phyloP scores from a whole-genome alignment of 805 yeast genomes.

The Tetrapisispora fleetii region DNA sequence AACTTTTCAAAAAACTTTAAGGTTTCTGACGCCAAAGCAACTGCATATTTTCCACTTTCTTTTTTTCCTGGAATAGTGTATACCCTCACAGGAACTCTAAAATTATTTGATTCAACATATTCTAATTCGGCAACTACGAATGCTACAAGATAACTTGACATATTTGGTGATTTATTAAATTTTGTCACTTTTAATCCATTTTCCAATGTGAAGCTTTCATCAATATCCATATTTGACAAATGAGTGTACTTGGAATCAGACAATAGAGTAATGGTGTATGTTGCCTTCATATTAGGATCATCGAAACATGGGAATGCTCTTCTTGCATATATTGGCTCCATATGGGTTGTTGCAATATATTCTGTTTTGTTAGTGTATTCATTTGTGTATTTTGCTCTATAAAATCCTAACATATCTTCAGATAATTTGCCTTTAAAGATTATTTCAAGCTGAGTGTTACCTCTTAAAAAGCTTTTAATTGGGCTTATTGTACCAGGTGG shows the following conservation, averaged over 20 bases:
- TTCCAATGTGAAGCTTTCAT: slow-evolving; percentile 35
- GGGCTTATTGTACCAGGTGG: slow-evolving; percentile 29
- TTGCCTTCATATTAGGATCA: slow-evolving; percentile 76
- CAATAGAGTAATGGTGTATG: slow-evolving; percentile 54
- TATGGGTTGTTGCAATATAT: slow-evolving; percentile 73
- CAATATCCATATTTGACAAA: slow-evolving; percentile 61
- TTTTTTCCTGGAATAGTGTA: slow-evolving; percentile 73
- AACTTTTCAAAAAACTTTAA: slow-evolving; percentile 61
- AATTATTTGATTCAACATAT: slow-evolving; percentile 55
- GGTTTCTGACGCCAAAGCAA: slow-evolving; percentile 64
- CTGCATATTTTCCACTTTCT: slow-evolving; percentile 60
- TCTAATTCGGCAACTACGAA: slow-evolving; percentile 73
- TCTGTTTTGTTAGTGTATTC: slow-evolving; percentile 51
- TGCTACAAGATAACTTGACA: slow-evolving; percentile 81
- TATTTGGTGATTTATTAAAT: slow-evolving; percentile 69
- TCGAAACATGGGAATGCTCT: slow-evolving; percentile 83
- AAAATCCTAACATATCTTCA: slow-evolving; percentile 76
- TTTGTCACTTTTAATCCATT: slow-evolving; percentile 41
- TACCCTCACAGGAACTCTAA: slow-evolving; percentile 68
- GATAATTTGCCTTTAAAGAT: slow-evolving; percentile 54
- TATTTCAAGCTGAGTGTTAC: background rate
- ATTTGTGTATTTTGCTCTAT: slow-evolving; percentile 52
- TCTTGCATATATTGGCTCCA: slow-evolving; percentile 81
- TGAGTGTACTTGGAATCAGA: slow-evolving; percentile 47
- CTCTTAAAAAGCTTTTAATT: background rate